Evolutionary conservation across 2,329 filamentous ascomycete genomes (phyloP), one percentile per base, ranked within the genome.

Genomic region (Drechslerella dactyloides): DNA sequence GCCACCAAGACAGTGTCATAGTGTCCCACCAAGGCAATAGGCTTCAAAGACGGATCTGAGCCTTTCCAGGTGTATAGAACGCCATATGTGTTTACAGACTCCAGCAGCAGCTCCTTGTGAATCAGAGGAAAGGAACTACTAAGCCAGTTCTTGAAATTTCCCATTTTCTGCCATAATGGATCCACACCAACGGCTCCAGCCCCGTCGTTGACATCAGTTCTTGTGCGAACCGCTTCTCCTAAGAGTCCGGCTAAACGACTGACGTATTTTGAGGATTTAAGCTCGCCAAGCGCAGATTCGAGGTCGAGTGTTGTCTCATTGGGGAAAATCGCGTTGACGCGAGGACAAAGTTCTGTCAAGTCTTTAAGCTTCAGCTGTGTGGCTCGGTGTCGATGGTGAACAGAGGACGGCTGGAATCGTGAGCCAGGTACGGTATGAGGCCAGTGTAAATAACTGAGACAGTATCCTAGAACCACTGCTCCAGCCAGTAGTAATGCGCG

Each of bases 1-100:
- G 81, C 81, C 0, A 86, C 85, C 1, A 86, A 86, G 1, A 89
- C 86, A 7, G 87, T 85, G 76, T 89, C 87, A 76, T 87, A 85
- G 77, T 88, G 86, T 0, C 85, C 86, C 81, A 87, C 85, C 40
- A 89, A 79, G 21, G 88, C 78, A 2, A 83, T 82, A 0, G 86
- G 85, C 77, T 84, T 85, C 40, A 86, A 78, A 0, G 76, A 77
- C 1, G 77, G 69, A 37, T 86, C 80, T 5, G 79, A 81, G 2
- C 86, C 86, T 42, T 82, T 72, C 82, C 85, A 85, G 1, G 84
- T 86, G 76, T 83, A 87, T 30, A 88, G 76, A 48, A 87, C 79
- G 1, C 84, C 86, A 76, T 87, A 83, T 1, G 81, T 84, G 76
- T 88, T 88, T 74, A 87, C 78, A 68, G 83, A 84, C 61, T 86